A percentile compares a stretch with the other conserved stretches of the same genome.
phyloP scores from a whole-genome alignment of 1,284 basidiomycete genomes.

The Malassezia pachydermatis region DNA sequence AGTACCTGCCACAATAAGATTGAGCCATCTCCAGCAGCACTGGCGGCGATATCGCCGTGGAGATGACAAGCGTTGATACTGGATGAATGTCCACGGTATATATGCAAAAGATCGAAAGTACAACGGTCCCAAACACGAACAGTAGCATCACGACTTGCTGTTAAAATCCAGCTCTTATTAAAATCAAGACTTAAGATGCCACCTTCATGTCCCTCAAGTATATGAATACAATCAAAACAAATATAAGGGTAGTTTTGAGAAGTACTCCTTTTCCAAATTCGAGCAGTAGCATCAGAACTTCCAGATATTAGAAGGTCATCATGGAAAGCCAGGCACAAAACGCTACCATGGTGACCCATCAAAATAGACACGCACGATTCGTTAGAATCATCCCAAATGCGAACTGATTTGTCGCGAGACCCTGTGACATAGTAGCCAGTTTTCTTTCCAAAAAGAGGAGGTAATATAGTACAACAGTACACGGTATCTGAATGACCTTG shows the following conservation, averaged over 20 bases:
- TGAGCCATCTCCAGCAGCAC: slow-evolving; percentile 9
- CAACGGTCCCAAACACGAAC: slow-evolving; percentile 13
- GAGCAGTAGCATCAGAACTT: slow-evolving; percentile 14
- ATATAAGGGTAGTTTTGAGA: neutral
- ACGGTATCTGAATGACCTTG: slow-evolving; percentile 13
- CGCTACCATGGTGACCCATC: slow-evolving; percentile 7
- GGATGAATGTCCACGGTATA: neutral
- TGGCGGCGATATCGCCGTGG: slow-evolving; percentile 4
- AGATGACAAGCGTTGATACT: slow-evolving; percentile 15
- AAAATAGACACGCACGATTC: slow-evolving; percentile 6
- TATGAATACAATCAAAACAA: neutral
- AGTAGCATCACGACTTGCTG: slow-evolving; percentile 13
- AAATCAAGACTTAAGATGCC: slow-evolving; percentile 6
- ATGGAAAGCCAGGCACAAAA: slow-evolving; percentile 1
- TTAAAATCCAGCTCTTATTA: slow-evolving; percentile 8
- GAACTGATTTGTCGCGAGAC: slow-evolving; percentile 12
- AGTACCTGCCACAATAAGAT: slow-evolving; percentile 1
- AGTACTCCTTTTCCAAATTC: neutral
- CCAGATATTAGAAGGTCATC: slow-evolving; percentile 7
- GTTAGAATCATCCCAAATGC: slow-evolving; percentile 9
- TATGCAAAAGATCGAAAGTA: neutral
- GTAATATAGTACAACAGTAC: slow-evolving; percentile 7
- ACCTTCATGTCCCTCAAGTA: slow-evolving; percentile 6
- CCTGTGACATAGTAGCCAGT: slow-evolving; percentile 9
- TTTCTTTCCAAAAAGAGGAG: neutral